Percentiles rank a stretch among this genome's conserved stretches.
These are phyloP conservation scores for Quercus cerris DNA, from an alignment of 306 rosid genomes.

Conservation along the genomic window DNA sequence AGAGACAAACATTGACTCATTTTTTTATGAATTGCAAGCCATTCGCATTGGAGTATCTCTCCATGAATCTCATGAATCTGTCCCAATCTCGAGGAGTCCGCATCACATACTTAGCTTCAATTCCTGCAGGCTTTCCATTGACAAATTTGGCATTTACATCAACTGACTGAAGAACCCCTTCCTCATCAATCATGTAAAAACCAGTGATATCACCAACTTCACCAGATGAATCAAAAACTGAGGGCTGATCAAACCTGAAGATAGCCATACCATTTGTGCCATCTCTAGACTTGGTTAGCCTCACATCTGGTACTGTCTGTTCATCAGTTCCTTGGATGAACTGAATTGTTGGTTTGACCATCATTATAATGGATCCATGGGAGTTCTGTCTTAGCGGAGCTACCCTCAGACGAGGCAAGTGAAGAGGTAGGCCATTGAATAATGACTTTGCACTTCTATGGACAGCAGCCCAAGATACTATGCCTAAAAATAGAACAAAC, in stretches of 20 bases:
- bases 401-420: conserved; percentile 32
- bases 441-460: conserved; percentile 52
- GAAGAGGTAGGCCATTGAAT: conserved; percentile 62
- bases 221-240: conserved; percentile 90
- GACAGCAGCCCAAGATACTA: conserved; percentile 33
- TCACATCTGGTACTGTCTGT: conserved; percentile 88
- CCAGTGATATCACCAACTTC: conserved; percentile 98
- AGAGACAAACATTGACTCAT: conserved; percentile 38
- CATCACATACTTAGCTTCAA: conserved; percentile 94
- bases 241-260: conserved; percentile 87
- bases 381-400: conserved; percentile 22
- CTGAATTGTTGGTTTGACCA: conserved; percentile 78
- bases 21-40: conserved; percentile 81
- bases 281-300: conserved; percentile 84
- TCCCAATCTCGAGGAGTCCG: conserved; percentile 86
- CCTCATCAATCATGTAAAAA: conserved; percentile 95
- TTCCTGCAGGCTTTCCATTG: conserved; percentile 87
- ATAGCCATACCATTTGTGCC: conserved; percentile 96
- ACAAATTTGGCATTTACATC: conserved; percentile 93
- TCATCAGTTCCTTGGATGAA: conserved; percentile 99
- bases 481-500: conserved; percentile 28
- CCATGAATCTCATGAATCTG: conserved; percentile 99
- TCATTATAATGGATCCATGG: conserved; percentile 34
- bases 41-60: conserved; percentile 81
- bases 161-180: conserved; percentile 88